A percentile compares a stretch with the other conserved stretches of the same genome.
phyloP scores from a whole-genome alignment of 2,329 filamentous ascomycete genomes.

The Apiospora malaysiana region DNA sequence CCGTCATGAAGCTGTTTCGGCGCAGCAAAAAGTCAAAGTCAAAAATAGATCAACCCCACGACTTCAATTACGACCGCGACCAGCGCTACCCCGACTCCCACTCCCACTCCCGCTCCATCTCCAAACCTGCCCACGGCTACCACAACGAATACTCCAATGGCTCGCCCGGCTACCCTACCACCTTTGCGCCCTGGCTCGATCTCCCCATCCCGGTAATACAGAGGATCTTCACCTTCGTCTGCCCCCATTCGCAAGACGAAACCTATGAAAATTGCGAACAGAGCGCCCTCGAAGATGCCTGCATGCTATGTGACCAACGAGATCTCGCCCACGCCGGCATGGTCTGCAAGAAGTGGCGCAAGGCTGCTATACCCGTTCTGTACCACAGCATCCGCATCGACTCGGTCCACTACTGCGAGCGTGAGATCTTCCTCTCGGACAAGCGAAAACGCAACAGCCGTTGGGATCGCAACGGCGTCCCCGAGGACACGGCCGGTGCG shows the following conservation, averaged over 20 bases:
- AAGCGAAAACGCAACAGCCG: conserved; percentile 76
- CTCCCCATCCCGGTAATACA: conserved; percentile 75
- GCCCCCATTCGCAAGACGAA: conserved; percentile 80
- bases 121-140: conserved; percentile 29
- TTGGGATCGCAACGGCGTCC: conserved; percentile 78
- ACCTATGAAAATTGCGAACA: conserved; percentile 84
- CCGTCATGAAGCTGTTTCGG: conserved; percentile 40
- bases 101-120: conserved; percentile 29
- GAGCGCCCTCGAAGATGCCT: conserved; percentile 77
- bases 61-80: conserved; percentile 34
- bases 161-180: conserved; percentile 21
- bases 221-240: conserved; percentile 81
- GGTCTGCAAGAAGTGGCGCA: conserved; percentile 75
- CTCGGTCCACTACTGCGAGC: conserved; percentile 90
- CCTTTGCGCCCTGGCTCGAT: conserved; percentile 42
- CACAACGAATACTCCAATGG: conserved; percentile 29
- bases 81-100: conserved; percentile 31
- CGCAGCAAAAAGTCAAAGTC: conserved; percentile 40
- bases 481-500: conserved; percentile 78
- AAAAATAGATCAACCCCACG: conserved; percentile 28
- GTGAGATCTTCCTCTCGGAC: conserved; percentile 81
- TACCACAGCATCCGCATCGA: conserved; percentile 93
- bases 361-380: conserved; percentile 58
- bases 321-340: conserved; percentile 82
- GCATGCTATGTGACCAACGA: conserved; percentile 92